Percentiles rank a stretch among this genome's conserved stretches.
These are phyloP conservation scores for Endocalyx cinctus DNA, from an alignment of 2,329 filamentous ascomycete species.

Conservation along the genomic window DNA sequence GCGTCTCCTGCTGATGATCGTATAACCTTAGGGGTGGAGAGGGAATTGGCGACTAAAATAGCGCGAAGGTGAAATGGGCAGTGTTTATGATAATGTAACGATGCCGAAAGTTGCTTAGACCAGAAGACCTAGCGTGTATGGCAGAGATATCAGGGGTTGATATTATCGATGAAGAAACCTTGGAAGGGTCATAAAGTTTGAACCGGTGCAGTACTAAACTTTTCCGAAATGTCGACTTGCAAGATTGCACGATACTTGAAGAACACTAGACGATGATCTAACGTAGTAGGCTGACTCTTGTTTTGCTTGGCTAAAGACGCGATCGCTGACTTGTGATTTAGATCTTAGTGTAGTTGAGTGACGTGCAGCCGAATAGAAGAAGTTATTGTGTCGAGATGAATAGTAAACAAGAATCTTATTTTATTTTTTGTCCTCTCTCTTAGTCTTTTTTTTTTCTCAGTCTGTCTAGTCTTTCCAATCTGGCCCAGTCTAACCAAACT, in stretches of 20 bases:
- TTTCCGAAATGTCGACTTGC: conserved; percentile 17
- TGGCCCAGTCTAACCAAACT: no score
- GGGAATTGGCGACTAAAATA: conserved; percentile 24
- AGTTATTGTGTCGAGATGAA: no score
- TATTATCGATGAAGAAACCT: conserved; percentile 20
- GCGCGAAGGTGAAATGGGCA: conserved; percentile 18
- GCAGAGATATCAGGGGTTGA: conserved; percentile 22
- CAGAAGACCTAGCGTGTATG: conserved; percentile 18
- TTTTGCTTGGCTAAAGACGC: conserved; percentile 13
- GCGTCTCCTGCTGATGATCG: conserved; percentile 10
- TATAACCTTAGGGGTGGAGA: conserved; percentile 13
- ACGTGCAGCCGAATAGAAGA: conserved; percentile 16
- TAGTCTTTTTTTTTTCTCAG: no score
- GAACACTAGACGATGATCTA: no score
- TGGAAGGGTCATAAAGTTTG: conserved; percentile 13
- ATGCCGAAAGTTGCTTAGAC: conserved; percentile 25
- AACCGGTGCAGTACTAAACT: conserved; percentile 20
- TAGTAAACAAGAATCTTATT: no score
- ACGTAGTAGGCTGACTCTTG: no score
- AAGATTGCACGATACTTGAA: no score
- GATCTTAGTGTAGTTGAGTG: no score
- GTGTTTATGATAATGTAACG: conserved; percentile 15
- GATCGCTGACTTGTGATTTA: conserved; percentile 12
- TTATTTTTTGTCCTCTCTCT: no score
- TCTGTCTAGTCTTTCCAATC: no score